A percentile compares a stretch with the other conserved stretches of the same genome.
These are phyloP conservation scores for Chaetomiaceae sp. DNA, from an alignment of 2,329 filamentous ascomycete species.

Conservation along the genomic window DNA sequence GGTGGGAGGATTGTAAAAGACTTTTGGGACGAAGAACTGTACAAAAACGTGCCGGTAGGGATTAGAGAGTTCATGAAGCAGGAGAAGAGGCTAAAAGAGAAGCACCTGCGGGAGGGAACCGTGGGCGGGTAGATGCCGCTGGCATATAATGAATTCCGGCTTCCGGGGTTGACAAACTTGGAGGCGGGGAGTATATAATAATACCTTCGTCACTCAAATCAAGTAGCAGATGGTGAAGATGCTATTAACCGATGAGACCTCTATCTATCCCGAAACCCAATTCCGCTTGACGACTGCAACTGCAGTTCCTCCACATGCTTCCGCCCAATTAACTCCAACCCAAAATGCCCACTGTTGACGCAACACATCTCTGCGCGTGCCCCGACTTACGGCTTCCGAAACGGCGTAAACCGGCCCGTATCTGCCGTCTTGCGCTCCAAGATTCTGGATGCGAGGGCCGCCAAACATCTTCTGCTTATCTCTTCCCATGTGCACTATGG, in stretches of 20 bases:
- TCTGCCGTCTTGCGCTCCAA: neutral
- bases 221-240: neutral
- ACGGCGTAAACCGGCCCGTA: neutral
- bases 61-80: conserved; percentile 97
- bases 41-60: conserved; percentile 78
- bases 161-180: conserved; percentile 7
- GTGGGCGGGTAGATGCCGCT: conserved; percentile 36
- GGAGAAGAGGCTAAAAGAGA: conserved; percentile 83
- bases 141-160: neutral
- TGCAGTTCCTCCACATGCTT: neutral
- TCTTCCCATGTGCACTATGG: too few relatives aligned
- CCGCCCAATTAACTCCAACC: conserved; percentile 6
- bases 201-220: conserved; percentile 6
- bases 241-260: neutral
- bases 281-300: neutral
- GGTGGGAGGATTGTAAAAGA: conserved; percentile 44
- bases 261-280: neutral
- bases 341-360: conserved; percentile 3
- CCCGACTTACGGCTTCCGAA: too few relatives aligned
- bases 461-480: neutral
- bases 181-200: neutral
- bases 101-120: conserved; percentile 57
- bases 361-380: neutral
- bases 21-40: conserved; percentile 63
- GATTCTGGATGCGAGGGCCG: neutral